Evolutionary conservation across 2,329 filamentous ascomycete species (phyloP).

Genomic region (Aspergillus puulaauensis): DNA sequence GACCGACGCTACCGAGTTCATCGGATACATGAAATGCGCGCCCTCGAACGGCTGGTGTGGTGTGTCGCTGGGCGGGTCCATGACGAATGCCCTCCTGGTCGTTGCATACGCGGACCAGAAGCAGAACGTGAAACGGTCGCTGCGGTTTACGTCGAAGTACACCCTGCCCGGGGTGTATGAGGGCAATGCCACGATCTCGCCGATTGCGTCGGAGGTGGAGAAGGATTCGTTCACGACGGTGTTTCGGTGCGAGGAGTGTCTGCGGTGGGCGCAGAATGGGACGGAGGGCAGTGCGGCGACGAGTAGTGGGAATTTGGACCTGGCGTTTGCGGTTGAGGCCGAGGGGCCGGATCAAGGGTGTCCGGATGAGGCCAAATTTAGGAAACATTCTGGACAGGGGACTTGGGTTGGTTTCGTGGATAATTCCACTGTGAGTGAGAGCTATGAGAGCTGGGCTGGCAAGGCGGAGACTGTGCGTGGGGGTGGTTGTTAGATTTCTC

Average conservation of each 20-base stretch:
- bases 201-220: slow-evolving; percentile 59
- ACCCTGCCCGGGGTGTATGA: slow-evolving; percentile 58
- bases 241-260: slow-evolving; percentile 63
- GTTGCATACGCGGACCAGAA: slow-evolving; percentile 57
- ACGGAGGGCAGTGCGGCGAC: slow-evolving; percentile 49
- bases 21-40: slow-evolving; percentile 51
- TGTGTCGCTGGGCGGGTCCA: slow-evolving; percentile 56
- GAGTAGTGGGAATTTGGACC: slow-evolving; percentile 45
- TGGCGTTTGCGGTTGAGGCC: slow-evolving; percentile 52
- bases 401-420: background rate
- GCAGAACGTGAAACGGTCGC: slow-evolving; percentile 53
- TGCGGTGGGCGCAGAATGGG: slow-evolving; percentile 54
- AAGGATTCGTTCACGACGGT: slow-evolving; percentile 60
- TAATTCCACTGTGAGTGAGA: background rate
- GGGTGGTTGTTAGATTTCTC: background rate
- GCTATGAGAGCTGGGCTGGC: background rate
- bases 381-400: background rate
- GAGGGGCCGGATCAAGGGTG: background rate
- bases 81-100: slow-evolving; percentile 61
- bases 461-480: background rate
- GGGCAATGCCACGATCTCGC: slow-evolving; percentile 61
- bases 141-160: slow-evolving; percentile 61
- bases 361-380: background rate
- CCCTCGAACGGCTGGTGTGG: slow-evolving; percentile 60
- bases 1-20: slow-evolving; percentile 55